These are phyloP conservation scores for Perkinsus chesapeaki DNA, from an alignment of 169 alveolate genomes.

Conservation along the genomic window DNA sequence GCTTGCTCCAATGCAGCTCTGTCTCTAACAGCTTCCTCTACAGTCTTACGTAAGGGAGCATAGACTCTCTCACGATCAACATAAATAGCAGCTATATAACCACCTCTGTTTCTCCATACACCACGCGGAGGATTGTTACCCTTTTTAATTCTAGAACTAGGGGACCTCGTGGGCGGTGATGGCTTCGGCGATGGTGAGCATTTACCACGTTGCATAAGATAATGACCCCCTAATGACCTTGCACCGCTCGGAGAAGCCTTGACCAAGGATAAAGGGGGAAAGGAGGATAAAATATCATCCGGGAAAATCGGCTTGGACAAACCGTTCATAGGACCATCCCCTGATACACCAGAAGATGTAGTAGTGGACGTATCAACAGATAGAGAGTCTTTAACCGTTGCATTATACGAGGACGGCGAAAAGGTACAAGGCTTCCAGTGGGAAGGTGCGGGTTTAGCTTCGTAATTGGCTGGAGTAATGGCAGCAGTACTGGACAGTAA, in stretches of 20 bases:
- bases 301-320: too few relatives aligned
- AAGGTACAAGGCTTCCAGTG: neutral
- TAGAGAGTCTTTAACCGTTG: neutral
- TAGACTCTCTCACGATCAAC: neutral
- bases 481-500: neutral
- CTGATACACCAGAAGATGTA: too few relatives aligned
- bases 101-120: neutral
- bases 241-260: neutral
- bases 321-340: too few relatives aligned
- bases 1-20: neutral
- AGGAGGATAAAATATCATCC: too few relatives aligned
- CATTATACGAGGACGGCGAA: neutral
- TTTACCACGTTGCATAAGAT: too few relatives aligned
- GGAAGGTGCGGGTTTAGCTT: too few relatives aligned
- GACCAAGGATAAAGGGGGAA: neutral
- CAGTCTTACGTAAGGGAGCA: neutral
- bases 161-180: neutral
- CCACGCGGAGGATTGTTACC: neutral
- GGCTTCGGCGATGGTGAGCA: neutral
- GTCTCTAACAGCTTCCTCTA: neutral
- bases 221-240: too few relatives aligned
- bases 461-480: neutral
- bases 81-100: neutral
- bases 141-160: neutral
- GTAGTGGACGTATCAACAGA: neutral